Evolutionary conservation across 371 early-diverging fungal species (phyloP).

Genomic region (Apophysomyces variabilis): DNA sequence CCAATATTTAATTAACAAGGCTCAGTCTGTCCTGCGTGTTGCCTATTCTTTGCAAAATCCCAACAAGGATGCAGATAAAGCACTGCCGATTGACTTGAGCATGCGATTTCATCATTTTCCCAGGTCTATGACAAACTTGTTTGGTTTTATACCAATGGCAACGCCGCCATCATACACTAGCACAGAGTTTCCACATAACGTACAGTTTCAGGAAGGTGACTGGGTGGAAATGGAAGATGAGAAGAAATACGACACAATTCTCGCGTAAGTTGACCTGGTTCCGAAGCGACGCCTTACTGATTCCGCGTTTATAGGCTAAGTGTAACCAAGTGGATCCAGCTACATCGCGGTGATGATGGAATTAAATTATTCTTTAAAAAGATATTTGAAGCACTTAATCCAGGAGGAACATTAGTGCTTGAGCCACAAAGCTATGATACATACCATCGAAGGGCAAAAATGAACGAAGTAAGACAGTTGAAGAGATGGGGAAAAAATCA

Average conservation of each 20-base stretch:
- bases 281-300: not conserved
- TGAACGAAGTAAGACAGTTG: slow-evolving; percentile 23
- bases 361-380: slow-evolving; percentile 73
- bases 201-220: slow-evolving; percentile 53
- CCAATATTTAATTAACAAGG: slow-evolving; percentile 64
- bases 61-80: slow-evolving; percentile 10
- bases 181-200: slow-evolving; percentile 65
- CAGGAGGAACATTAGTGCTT: slow-evolving; percentile 72
- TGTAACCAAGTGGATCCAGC: slow-evolving; percentile 86
- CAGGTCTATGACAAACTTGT: slow-evolving; percentile 54
- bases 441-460: slow-evolving; percentile 57
- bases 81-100: slow-evolving; percentile 27
- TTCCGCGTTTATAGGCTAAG: slow-evolving; percentile 42
- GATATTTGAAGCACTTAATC: slow-evolving; percentile 54
- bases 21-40: slow-evolving; percentile 50
- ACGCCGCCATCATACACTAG: slow-evolving; percentile 25
- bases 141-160: slow-evolving; percentile 55
- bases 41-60: slow-evolving; percentile 50
- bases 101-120: slow-evolving; percentile 65
- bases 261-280: slow-evolving; percentile 39
- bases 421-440: slow-evolving; percentile 73
- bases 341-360: slow-evolving; percentile 79
- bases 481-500: not conserved
- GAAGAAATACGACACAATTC: slow-evolving; percentile 51
- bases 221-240: slow-evolving; percentile 33